Base-by-base conservation (phyloP, 2,329 filamentous ascomycete genomes). In the Bipolaris oryzae region DNA sequence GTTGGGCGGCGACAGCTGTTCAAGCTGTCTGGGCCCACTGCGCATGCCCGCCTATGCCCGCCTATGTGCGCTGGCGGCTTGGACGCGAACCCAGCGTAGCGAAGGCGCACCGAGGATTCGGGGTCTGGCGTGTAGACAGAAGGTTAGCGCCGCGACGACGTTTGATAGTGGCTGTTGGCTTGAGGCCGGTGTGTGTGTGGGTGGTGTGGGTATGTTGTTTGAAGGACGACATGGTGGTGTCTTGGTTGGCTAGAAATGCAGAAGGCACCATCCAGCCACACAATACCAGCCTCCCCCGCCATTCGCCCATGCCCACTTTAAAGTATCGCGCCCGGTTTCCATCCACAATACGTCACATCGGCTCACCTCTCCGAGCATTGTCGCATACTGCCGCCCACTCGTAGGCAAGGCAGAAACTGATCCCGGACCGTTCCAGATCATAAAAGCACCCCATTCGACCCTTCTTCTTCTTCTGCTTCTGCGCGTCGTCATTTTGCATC, bases 221-320 rank as follows among this genome's bases (percentile, higher is more conserved):
- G 43, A 44, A 34, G 37, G 39, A n/a, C 31, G 31, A 18, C 38
- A 47, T 42, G 15, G 35, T 48, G 45, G 46, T 45, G 50, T 43
- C 47, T 31, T 58, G 50, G 58, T 61, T 62, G 59, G 62, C 44
- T 31, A 15, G 52, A 59, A 60, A 62, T 38, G 50, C 38, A 37
- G 37, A 46, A 60, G 58, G 60, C 55, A 58, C 38, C 11, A 23
- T 55, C 67, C 67, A 70, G 64, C 66, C 67, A 64, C 62, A 47
- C 38, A 38, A 45, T 55, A 60, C 64, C 64, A 66, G 61, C 60
- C 62, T 64, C 58, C 63, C 66, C 67, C 67, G 64, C 64, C 33
- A 51, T 57, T 33, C 53, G 60, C 50, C 38, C 53, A 38, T 52
- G 31, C 38, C 48, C 43, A 49, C 48, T 56, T 55, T 41, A 54